A percentile compares a stretch with the other conserved stretches of the same genome.
phyloP scores from a whole-genome alignment of 208 protist species.

The Acanthamoeba royreba region DNA sequence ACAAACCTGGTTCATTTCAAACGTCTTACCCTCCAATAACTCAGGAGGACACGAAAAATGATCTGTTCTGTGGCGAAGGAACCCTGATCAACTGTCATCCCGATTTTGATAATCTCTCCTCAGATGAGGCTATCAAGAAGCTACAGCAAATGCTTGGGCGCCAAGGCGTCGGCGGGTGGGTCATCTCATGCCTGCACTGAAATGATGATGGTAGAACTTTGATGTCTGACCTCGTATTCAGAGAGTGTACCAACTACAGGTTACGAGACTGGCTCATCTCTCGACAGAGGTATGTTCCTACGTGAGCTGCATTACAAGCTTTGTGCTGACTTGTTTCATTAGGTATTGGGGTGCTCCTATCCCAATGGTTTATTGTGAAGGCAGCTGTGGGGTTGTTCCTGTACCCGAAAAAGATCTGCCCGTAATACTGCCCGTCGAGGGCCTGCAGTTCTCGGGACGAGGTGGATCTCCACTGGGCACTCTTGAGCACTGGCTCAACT shows the following conservation, averaged over 20 bases:
- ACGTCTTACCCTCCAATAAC: too few species aligned
- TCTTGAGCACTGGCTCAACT: conserved; percentile 56
- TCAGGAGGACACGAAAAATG: background rate
- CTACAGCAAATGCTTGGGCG: background rate
- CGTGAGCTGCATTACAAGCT: background rate
- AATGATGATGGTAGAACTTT: background rate
- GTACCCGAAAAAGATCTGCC: conserved; percentile 75
- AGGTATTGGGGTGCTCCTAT: conserved; percentile 81
- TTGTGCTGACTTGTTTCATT: background rate
- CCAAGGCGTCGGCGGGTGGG: background rate
- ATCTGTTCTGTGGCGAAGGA: background rate
- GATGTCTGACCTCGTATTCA: background rate
- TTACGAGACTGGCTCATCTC: conserved; percentile 86
- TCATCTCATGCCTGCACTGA: background rate
- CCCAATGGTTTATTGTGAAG: conserved; percentile 77
- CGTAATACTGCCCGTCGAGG: conserved; percentile 66
- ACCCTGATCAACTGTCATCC: background rate
- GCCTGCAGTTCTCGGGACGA: conserved; percentile 33
- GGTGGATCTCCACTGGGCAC: conserved; percentile 53
- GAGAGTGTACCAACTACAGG: conserved; percentile 60
- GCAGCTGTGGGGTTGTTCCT: conserved; percentile 64
- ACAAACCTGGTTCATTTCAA: too few species aligned
- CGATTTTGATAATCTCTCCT: background rate
- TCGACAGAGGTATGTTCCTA: conserved; percentile 79
- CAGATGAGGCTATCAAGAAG: background rate